Evolutionary conservation across 768 basidiomycete genomes (phyloP), one percentile per base, ranked within the genome.

Genomic region (Terana coerulea): DNA sequence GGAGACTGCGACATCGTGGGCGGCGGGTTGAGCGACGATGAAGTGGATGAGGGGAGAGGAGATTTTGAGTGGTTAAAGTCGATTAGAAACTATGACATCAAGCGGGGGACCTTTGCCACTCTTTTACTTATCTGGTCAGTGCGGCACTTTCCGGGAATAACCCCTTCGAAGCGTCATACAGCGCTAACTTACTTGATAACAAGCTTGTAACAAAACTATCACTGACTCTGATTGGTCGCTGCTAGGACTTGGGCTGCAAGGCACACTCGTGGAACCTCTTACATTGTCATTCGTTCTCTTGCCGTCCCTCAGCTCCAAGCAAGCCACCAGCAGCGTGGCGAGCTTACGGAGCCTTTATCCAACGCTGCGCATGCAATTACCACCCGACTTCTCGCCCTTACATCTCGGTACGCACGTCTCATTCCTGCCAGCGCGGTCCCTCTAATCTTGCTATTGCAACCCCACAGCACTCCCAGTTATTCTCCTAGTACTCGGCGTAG

Each of bases 401-500:
- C 50, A 59, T 28, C 51, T 59, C 47, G 59, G 64, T 62, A 41
- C 22, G 57, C 30, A 9, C 42, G 26, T 43, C 50, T 25, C 26
- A 30, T 24, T 28, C 17, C 19, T 41, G 36, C 41, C n/a, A 36
- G 14, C 28, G 40, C 37, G 2, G 12, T 33, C 29, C 36, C 34
- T 42, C 40, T 49, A 24, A 37, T 42, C 39, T 54, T 41, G 50
- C 37, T 44, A 21, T 54, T 22, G 34, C 41, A 14, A n/a, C 51
- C 29, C 50, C 45, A 40, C 60, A 53, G 53, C 59, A 39, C 51
- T 62, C 50, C 63, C 64, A 35, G 47, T 63, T 49, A 39, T 67
- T 42, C 47, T 65, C 61, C 59, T 68, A 53, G 61, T 70, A 43
- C 62, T 67, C 29, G 55, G 56, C 41, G 51, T 63, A 17, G 45